A percentile compares a stretch with the other conserved stretches of the same genome.
Evolutionary conservation across 129 eudicot species (phyloP).

Genomic region (Ambrosia trifida): DNA sequence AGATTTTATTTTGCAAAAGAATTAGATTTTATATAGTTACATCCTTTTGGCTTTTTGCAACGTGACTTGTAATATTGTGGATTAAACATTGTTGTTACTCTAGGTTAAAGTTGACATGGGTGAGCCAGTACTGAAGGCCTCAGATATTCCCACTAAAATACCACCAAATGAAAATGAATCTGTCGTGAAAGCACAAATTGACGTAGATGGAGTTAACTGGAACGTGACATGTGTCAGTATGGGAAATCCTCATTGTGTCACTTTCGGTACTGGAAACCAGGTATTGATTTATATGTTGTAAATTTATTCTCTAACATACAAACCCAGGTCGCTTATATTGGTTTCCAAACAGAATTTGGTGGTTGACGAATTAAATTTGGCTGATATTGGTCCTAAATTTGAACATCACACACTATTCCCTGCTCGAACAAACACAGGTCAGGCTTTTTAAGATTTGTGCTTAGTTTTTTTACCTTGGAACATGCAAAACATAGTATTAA

Average conservation of each 20-base stretch:
- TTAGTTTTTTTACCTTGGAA: slow-evolving; percentile 10
- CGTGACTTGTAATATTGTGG: slow-evolving; percentile 7
- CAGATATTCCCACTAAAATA: slow-evolving; percentile 84
- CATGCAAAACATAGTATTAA: not conserved
- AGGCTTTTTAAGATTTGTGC: slow-evolving; percentile 10
- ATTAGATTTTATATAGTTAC: not conserved
- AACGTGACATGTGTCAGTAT: slow-evolving; percentile 96
- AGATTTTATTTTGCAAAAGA: not conserved
- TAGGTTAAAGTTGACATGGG: slow-evolving; percentile 99
- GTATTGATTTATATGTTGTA: slow-evolving; percentile 29
- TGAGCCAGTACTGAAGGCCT: slow-evolving; percentile 79
- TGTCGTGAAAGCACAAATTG: slow-evolving; percentile 71
- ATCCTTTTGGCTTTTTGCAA: not conserved
- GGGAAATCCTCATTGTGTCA: slow-evolving; percentile 99
- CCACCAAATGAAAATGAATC: slow-evolving; percentile 63
- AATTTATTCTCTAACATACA: not conserved
- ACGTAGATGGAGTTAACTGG: slow-evolving; percentile 81
- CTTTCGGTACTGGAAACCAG: slow-evolving; percentile 61
- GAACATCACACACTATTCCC: slow-evolving; percentile 85
- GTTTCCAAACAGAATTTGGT: slow-evolving; percentile 63
- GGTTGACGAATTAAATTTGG: slow-evolving; percentile 85
- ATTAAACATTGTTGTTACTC: slow-evolving; percentile 29
- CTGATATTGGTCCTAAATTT: slow-evolving; percentile 88
- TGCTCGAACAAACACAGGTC: slow-evolving; percentile 99
- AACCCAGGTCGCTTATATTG: slow-evolving; percentile 2